Percentiles rank a stretch among this genome's conserved stretches.
Evolutionary conservation across 108 stramenopile species (phyloP).

Genomic region (Cyclostephanos tholiformis): DNA sequence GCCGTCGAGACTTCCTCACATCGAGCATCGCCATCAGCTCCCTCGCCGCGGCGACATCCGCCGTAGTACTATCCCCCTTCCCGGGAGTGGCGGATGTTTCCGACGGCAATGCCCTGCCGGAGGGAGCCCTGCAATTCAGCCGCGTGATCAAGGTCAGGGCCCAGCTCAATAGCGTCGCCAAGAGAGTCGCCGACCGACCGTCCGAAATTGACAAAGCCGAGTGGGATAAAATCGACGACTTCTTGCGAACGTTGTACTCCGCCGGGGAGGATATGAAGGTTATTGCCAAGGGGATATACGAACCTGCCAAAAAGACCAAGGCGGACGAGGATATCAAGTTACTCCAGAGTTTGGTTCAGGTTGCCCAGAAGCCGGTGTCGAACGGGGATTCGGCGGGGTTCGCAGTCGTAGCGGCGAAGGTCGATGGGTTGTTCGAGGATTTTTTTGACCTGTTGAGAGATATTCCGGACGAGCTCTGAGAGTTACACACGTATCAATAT

Average conservation of each 20-base stretch:
- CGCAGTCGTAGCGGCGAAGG: slow-evolving; percentile 47
- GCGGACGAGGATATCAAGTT: slow-evolving; percentile 59
- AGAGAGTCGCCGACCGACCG: slow-evolving; percentile 55
- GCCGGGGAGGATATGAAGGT: slow-evolving; percentile 76
- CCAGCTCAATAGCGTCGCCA: slow-evolving; percentile 60
- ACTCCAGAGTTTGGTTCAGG: slow-evolving; percentile 69
- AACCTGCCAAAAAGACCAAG: slow-evolving; percentile 55
- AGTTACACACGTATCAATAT: neutral
- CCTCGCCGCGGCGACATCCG: neutral
- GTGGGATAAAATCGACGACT: slow-evolving; percentile 74
- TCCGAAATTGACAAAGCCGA: slow-evolving; percentile 66
- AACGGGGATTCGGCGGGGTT: slow-evolving; percentile 63
- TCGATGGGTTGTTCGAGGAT: slow-evolving; percentile 55
- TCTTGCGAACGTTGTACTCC: slow-evolving; percentile 62
- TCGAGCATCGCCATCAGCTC: slow-evolving; percentile 18
- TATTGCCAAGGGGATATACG: slow-evolving; percentile 52
- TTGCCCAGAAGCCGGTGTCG: slow-evolving; percentile 58
- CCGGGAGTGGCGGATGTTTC: slow-evolving; percentile 57
- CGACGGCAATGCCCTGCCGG: slow-evolving; percentile 63
- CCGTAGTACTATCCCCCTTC: slow-evolving; percentile 10
- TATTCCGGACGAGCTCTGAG: slow-evolving; percentile 66
- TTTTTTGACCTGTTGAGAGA: slow-evolving; percentile 70
- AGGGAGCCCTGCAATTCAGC: slow-evolving; percentile 71
- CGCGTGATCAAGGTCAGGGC: slow-evolving; percentile 65
- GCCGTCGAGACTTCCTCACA: slow-evolving; percentile 38